Conservation (phyloP, 306 rosid genomes). For the Castanopsis chinensis region DNA sequence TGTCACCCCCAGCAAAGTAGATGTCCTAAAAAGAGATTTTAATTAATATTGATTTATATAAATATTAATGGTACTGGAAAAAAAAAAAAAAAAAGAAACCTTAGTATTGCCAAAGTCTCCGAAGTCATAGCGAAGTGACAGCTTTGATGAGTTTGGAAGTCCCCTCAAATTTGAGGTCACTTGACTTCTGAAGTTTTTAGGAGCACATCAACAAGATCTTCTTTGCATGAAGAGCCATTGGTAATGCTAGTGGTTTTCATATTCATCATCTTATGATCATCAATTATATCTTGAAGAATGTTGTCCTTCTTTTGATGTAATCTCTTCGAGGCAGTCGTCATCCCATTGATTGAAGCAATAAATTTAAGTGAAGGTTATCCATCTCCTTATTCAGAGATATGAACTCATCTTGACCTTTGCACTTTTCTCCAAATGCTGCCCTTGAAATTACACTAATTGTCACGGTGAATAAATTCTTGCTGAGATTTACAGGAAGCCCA, state of each 20-base stretch:
- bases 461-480: not conserved
- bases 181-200: constrained; percentile 17
- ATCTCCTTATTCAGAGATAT: not conserved
- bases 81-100: too few species aligned
- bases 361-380: constrained; percentile 26
- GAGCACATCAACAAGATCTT: constrained; percentile 31
- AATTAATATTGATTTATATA: not conserved
- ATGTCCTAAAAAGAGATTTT: constrained; percentile 22
- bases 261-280: not conserved
- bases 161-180: not conserved
- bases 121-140: constrained; percentile 14
- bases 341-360: constrained; percentile 14
- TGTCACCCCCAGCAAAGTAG: constrained; percentile 33
- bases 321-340: not conserved
- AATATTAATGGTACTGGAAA: not conserved
- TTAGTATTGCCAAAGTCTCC: not conserved
- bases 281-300: constrained; percentile 23
- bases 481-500: not conserved
- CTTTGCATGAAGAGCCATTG: not conserved
- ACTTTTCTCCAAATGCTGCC: constrained; percentile 18
- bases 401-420: constrained; percentile 17
- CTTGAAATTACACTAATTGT: not conserved
- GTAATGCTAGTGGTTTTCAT: not conserved
- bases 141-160: constrained; percentile 23
- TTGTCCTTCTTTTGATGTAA: not conserved